These are phyloP conservation scores for Cubamyces lactineus DNA, from an alignment of 768 basidiomycete genomes.

Conservation along the genomic window DNA sequence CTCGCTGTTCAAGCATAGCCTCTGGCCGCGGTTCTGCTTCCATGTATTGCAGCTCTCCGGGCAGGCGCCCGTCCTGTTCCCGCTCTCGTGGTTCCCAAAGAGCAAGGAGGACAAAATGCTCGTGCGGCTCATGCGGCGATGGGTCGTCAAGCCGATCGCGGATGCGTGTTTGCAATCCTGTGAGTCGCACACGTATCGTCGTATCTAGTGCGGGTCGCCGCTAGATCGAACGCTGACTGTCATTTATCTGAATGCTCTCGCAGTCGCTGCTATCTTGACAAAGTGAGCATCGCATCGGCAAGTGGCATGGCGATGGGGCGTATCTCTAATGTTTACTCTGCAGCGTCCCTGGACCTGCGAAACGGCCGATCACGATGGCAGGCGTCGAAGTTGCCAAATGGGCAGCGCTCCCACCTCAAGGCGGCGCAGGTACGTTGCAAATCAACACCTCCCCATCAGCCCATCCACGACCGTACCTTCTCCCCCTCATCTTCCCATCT, in stretches of 20 bases:
- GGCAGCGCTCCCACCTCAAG: constrained; percentile 30
- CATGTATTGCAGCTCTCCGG: constrained; percentile 27
- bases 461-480: neutral
- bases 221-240: neutral
- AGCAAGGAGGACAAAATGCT: constrained; percentile 1
- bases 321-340: neutral
- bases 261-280: constrained; percentile 29
- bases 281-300: constrained; percentile 17
- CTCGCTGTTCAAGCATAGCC: constrained; percentile 28
- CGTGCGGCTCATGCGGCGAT: constrained; percentile 12
- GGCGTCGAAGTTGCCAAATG: constrained; percentile 27
- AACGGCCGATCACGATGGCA: constrained; percentile 27
- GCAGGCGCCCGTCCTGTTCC: constrained; percentile 24
- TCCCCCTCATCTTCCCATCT: neutral
- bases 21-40: constrained; percentile 25
- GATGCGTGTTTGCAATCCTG: constrained; percentile 25
- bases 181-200: constrained; percentile 1
- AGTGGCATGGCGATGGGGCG: neutral
- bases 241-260: neutral
- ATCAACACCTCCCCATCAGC: neutral
- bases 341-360: constrained; percentile 30
- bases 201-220: too few species aligned
- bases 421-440: constrained; percentile 24
- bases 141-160: constrained; percentile 22
- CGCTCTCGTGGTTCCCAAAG: constrained; percentile 26